Evolutionary conservation across 768 basidiomycete genomes (phyloP), one percentile per base, ranked within the genome.

Genomic region (Mycena metata): DNA sequence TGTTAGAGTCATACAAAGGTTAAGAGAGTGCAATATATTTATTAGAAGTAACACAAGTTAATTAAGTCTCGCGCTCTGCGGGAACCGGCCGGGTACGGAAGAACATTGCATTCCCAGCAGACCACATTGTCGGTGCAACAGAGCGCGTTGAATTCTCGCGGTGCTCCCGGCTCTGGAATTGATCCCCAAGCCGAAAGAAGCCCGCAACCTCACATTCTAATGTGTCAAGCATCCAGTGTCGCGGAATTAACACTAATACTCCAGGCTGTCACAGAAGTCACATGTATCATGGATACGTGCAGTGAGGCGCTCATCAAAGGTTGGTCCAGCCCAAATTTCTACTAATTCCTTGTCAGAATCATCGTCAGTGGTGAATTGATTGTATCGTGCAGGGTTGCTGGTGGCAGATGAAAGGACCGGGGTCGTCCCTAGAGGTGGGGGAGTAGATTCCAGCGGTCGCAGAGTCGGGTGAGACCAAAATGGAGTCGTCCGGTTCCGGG

Each of bases 391-490:
- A 12, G 36, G 12, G 36, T 36, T 36, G 36, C 7, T 12, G 36
- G 36, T 12, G 36, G 36, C 36, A 36, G n/a, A n/a, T n/a, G n/a
- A n/a, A n/a, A 36, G 36, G 12, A 36, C 36, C 12, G 36, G 36
- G 12, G 36, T 7, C 12, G 36, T 36, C 12, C 36, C 36, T 6
- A 12, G 6, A 12, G 6, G 36, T 36, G 36, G 36, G 36, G 36
- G 7, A 36, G 36, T 12, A 12, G 36, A 36, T 36, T 6, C 6
- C 7, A 36, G 36, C 6, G 36, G 36, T 36, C 36, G 36, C 6
- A 64, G 57, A 3, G 45, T 5, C 7, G 45, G 55, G 24, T 73
- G 72, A 8, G 43, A 21, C 71, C 74, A 75, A 51, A 75, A 75
- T 0, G 69, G 74, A 19, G 43, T 57, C 4, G 68, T 72, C 11